Evolutionary conservation across 495 filamentous ascomycete genomes (phyloP).

Genomic region (Aspergillus taichungensis): DNA sequence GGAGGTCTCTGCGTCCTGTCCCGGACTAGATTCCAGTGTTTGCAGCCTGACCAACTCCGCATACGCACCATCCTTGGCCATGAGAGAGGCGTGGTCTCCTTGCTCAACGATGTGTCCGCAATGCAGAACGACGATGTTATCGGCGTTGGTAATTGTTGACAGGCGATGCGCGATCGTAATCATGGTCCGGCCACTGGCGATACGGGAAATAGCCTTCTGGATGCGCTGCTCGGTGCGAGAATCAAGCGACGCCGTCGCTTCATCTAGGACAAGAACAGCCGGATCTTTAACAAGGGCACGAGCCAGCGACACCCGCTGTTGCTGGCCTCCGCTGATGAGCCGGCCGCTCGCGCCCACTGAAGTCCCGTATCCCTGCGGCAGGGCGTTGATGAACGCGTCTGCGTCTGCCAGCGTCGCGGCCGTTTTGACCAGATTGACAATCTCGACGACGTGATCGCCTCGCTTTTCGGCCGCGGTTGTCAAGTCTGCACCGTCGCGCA

Average conservation of each 20-base stretch:
- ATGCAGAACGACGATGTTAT: slow-evolving; percentile 57
- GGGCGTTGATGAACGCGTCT: slow-evolving; percentile 31
- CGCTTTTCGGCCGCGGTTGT: slow-evolving; percentile 20
- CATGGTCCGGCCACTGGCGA: slow-evolving; percentile 36
- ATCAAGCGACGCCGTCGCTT: slow-evolving; percentile 59
- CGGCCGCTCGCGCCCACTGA: slow-evolving; percentile 46
- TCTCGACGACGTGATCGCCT: slow-evolving; percentile 24
- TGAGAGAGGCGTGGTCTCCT: slow-evolving; percentile 37
- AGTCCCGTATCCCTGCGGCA: slow-evolving; percentile 45
- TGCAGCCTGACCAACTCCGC: slow-evolving; percentile 37
- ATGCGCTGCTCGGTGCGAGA: slow-evolving; percentile 46
- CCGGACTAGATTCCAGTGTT: slow-evolving; percentile 20
- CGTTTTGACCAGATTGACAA: slow-evolving; percentile 28
- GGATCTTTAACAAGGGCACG: slow-evolving; percentile 68
- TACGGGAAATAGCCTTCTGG: slow-evolving; percentile 40
- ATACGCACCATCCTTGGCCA: slow-evolving; percentile 35
- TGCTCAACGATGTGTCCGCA: slow-evolving; percentile 48
- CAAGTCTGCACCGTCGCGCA: slow-evolving; percentile 29
- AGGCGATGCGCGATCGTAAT: slow-evolving; percentile 42
- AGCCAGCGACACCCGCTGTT: slow-evolving; percentile 59
- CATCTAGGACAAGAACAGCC: slow-evolving; percentile 74
- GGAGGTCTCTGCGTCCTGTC: slow-evolving; percentile 12
- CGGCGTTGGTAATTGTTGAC: slow-evolving; percentile 46
- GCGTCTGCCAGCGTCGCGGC: slow-evolving; percentile 37
- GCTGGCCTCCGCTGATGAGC: slow-evolving; percentile 54